A percentile compares a stretch with the other conserved stretches of the same genome.
phyloP scores from a whole-genome alignment of 805 yeast species.

The Zygosaccharomyces siamensis region DNA sequence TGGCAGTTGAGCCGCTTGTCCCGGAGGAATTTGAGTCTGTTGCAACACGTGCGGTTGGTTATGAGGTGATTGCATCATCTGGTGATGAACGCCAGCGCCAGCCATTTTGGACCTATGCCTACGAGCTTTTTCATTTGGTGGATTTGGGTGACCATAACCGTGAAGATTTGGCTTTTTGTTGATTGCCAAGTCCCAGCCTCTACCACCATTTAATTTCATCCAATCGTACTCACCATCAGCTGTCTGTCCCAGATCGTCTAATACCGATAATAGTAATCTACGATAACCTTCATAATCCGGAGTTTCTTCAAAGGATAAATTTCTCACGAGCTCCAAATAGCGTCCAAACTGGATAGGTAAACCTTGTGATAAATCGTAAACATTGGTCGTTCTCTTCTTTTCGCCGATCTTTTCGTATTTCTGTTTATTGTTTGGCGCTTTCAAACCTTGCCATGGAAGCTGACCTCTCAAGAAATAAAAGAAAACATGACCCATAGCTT shows the following conservation, averaged over 20 bases:
- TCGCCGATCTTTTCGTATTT: slow-evolving; percentile 97
- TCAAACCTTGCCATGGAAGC: slow-evolving; percentile 97
- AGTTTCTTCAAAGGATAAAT: slow-evolving; percentile 83
- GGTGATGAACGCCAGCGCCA: slow-evolving; percentile 13
- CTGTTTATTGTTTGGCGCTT: slow-evolving; percentile 96
- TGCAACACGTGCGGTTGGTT: slow-evolving; percentile 18
- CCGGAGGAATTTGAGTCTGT: slow-evolving; percentile 13
- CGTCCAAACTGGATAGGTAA: slow-evolving; percentile 91
- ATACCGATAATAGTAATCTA: slow-evolving; percentile 68
- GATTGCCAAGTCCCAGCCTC: slow-evolving; percentile 89
- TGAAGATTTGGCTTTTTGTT: slow-evolving; percentile 91
- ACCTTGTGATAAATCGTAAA: slow-evolving; percentile 80
- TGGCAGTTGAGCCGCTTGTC: slow-evolving; percentile 9
- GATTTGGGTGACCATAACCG: slow-evolving; percentile 94
- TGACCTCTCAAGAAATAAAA: slow-evolving; percentile 92
- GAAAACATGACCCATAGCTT: slow-evolving; percentile 93
- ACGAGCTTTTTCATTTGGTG: slow-evolving; percentile 49
- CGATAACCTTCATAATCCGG: slow-evolving; percentile 91
- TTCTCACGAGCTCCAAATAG: slow-evolving; percentile 83
- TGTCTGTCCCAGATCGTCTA: slow-evolving; percentile 61
- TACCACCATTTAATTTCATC: slow-evolving; percentile 93
- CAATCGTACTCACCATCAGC: slow-evolving; percentile 94
- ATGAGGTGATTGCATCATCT: slow-evolving; percentile 13
- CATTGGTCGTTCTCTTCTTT: slow-evolving; percentile 85
- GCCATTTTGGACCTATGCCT: slow-evolving; percentile 23